phyloP scores from a whole-genome alignment of 2,329 filamentous ascomycete species.

The Botrytis pseudocinerea region DNA sequence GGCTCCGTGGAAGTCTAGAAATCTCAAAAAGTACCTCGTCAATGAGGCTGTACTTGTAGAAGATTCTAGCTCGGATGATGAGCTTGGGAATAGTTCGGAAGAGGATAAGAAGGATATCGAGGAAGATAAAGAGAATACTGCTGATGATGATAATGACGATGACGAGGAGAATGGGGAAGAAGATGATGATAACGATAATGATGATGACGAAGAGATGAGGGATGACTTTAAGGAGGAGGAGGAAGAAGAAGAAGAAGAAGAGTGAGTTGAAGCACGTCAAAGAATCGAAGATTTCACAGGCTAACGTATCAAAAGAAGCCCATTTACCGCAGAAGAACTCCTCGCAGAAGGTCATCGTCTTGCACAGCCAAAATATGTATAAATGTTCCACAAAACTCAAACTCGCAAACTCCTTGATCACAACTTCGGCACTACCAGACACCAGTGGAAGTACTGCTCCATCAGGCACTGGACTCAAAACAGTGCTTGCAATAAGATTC shows the following conservation, averaged over 20 bases:
- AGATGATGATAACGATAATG: conserved; percentile 43
- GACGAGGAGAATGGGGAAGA: conserved; percentile 31
- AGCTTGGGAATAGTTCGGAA: not conserved
- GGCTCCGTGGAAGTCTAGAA: conserved; percentile 5
- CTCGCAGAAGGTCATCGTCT: not conserved
- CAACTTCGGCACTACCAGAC: not conserved
- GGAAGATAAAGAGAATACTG: conserved; percentile 51
- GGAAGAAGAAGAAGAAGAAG: not conserved
- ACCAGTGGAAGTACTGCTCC: too few relatives aligned
- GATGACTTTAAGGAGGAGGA: not conserved
- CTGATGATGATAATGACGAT: conserved; percentile 75
- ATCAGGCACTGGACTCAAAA: too few relatives aligned
- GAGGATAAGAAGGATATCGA: not conserved
- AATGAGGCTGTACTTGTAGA: not conserved
- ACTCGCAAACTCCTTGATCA: not conserved
- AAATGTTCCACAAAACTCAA: not conserved
- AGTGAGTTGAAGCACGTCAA: not conserved
- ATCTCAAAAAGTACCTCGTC: not conserved
- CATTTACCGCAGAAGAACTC: not conserved
- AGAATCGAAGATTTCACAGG: too few relatives aligned
- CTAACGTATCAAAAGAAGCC: not conserved
- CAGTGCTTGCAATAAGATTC: not conserved
- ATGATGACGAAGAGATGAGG: conserved; percentile 51
- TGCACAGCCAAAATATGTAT: not conserved
- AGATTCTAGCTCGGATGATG: not conserved